Evolutionary conservation across 2,329 filamentous ascomycete genomes (phyloP).

Genomic region (Alternaria burnsii): DNA sequence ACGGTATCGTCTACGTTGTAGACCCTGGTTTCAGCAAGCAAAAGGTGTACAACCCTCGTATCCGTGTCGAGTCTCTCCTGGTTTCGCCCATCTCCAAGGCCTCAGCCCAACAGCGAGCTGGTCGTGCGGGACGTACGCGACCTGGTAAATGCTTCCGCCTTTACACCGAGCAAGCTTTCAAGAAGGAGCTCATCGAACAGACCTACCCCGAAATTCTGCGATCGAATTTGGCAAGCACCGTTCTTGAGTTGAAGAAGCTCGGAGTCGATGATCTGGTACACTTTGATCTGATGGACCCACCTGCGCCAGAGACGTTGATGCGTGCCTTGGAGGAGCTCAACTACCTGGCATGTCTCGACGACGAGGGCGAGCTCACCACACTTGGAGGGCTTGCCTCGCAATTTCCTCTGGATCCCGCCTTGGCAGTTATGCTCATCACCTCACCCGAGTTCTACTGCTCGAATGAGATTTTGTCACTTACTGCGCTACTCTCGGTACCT

Average conservation of each 20-base stretch:
- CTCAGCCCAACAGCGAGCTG: constrained; percentile 94
- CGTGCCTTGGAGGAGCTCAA: constrained; percentile 96
- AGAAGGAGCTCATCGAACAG: constrained; percentile 96
- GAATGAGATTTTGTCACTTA: constrained; percentile 96
- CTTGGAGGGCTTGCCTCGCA: constrained; percentile 90
- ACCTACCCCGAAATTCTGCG: constrained; percentile 95
- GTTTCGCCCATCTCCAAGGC: constrained; percentile 98
- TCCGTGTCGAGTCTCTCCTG: constrained; percentile 94
- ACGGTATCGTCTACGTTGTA: constrained; percentile 99
- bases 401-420: constrained; percentile 90
- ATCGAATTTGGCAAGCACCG: constrained; percentile 93
- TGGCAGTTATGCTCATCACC: constrained; percentile 97
- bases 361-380: constrained; percentile 90
- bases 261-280: constrained; percentile 95
- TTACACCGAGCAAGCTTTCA: constrained; percentile 95
- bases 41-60: constrained; percentile 97
- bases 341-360: constrained; percentile 94
- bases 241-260: constrained; percentile 96
- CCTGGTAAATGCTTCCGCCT: constrained; percentile 98
- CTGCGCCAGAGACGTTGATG: constrained; percentile 98
- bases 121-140: constrained; percentile 98
- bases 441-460: constrained; percentile 99
- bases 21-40: constrained; percentile 99
- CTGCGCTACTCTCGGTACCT: constrained; percentile 90
- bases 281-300: constrained; percentile 98